Evolutionary conservation across 2,329 filamentous ascomycete genomes (phyloP).

Genomic region (Lachnellula subtilissima): DNA sequence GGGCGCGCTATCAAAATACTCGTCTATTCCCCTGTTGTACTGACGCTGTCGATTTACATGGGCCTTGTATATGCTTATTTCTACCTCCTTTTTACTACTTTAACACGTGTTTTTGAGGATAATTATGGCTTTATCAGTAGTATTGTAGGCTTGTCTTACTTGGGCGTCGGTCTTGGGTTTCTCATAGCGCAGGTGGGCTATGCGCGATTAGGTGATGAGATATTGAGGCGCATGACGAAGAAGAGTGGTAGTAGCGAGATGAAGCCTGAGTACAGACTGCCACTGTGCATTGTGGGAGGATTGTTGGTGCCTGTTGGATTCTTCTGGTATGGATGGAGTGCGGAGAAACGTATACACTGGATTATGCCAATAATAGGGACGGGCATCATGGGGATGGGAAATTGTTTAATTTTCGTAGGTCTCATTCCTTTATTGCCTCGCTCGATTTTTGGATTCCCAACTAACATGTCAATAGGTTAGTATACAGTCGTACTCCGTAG

Average conservation of each 20-base stretch:
- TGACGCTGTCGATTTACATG: slow-evolving; percentile 42
- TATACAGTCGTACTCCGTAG: slow-evolving; percentile 40
- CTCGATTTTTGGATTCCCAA: not conserved
- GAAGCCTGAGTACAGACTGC: slow-evolving; percentile 37
- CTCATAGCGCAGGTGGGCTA: slow-evolving; percentile 35
- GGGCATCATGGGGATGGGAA: slow-evolving; percentile 36
- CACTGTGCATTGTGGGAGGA: slow-evolving; percentile 36
- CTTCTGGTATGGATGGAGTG: slow-evolving; percentile 45
- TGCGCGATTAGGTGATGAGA: slow-evolving; percentile 36
- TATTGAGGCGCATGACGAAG: slow-evolving; percentile 38
- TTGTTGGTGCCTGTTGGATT: slow-evolving; percentile 40
- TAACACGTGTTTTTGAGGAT: slow-evolving; percentile 42
- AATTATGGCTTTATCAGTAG: slow-evolving; percentile 37
- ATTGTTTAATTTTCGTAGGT: slow-evolving; percentile 1
- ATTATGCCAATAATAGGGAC: slow-evolving; percentile 40
- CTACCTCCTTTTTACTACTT: slow-evolving; percentile 47
- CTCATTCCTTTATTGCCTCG: slow-evolving; percentile 1
- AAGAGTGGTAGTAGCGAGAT: slow-evolving; percentile 30
- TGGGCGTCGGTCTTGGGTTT: slow-evolving; percentile 37
- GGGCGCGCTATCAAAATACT: slow-evolving; percentile 40
- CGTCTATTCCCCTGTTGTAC: slow-evolving; percentile 29
- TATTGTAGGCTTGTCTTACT: slow-evolving; percentile 36
- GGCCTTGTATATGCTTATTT: slow-evolving; percentile 46
- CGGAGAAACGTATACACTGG: slow-evolving; percentile 34
- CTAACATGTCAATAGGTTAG: slow-evolving; percentile 19